Conservation (phyloP, 1,139 yeast species). For the Taphrina populina region DNA sequence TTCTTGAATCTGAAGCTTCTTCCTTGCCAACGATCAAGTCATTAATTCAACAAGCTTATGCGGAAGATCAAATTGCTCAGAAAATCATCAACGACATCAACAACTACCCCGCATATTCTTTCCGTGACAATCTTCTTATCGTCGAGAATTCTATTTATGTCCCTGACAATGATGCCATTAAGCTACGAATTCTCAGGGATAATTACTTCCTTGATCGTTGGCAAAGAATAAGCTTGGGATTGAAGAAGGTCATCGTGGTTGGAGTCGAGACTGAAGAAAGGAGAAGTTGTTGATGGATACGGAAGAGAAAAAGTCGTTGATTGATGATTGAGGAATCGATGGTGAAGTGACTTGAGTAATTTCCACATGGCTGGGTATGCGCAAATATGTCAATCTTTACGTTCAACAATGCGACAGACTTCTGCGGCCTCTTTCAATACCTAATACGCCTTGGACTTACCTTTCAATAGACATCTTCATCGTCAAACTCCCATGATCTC, state of each 20-base stretch:
- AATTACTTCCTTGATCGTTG: too few species aligned
- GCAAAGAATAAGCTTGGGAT: too few species aligned
- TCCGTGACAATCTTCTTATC: too few species aligned
- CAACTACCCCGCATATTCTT: too few species aligned
- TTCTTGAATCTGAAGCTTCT: not conserved
- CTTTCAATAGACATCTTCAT: constrained; percentile 36
- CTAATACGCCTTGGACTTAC: constrained; percentile 22
- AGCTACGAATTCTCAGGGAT: too few species aligned
- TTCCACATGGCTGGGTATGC: constrained; percentile 1
- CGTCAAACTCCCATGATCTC: constrained; percentile 15
- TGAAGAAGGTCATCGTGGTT: not conserved
- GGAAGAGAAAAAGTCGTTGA: not conserved
- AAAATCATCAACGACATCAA: too few species aligned
- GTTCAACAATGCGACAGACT: not conserved
- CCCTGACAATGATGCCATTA: too few species aligned
- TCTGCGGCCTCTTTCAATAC: constrained; percentile 18
- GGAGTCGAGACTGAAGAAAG: not conserved
- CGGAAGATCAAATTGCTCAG: too few species aligned
- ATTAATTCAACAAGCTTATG: too few species aligned
- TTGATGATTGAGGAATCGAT: not conserved
- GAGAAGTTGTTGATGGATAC: not conserved
- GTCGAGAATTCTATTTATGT: too few species aligned
- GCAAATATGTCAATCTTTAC: constrained; percentile 11
- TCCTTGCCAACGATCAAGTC: too few species aligned
- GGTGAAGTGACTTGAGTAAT: not conserved